phyloP scores from a whole-genome alignment of 345 rosid genomes.

The Salix koriyanagi region DNA sequence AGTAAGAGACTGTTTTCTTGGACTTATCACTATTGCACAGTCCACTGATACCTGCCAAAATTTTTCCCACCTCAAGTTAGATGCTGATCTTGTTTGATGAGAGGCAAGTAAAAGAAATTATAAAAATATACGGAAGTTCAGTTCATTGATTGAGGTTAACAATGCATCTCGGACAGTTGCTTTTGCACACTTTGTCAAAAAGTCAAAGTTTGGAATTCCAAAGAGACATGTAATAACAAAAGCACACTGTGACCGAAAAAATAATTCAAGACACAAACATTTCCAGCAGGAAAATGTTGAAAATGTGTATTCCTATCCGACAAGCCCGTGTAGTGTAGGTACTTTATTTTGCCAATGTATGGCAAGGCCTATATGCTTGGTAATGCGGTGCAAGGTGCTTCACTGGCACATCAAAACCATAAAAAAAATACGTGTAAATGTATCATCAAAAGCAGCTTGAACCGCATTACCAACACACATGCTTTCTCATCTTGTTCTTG shows the following conservation, averaged over 20 bases:
- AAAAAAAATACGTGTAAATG: too few relatives aligned
- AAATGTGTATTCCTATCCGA: neutral
- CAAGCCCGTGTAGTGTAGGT: neutral
- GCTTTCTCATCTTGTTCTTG: too few relatives aligned
- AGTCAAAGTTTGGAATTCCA: neutral
- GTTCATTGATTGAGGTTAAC: too few relatives aligned
- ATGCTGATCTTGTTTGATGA: neutral
- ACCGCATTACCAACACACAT: too few relatives aligned
- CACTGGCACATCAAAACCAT: too few relatives aligned
- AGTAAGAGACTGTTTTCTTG: constrained; percentile 82
- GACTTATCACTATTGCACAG: constrained; percentile 87
- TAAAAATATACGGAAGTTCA: neutral
- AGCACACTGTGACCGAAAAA: neutral
- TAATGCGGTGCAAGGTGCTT: too few relatives aligned
- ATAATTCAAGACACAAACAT: neutral
- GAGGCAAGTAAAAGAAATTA: neutral
- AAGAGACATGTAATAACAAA: neutral
- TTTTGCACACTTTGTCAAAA: constrained; percentile 4
- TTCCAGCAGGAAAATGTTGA: neutral
- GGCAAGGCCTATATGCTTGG: too few relatives aligned
- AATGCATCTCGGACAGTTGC: too few relatives aligned
- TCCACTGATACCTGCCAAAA: constrained; percentile 75
- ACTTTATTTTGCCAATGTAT: neutral
- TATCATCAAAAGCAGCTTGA: too few relatives aligned
- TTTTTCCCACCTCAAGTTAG: neutral